A percentile compares a stretch with the other conserved stretches of the same genome.
Conservation (phyloP, 2,329 filamentous ascomycete species). For the Exutisphaerella laricina region DNA sequence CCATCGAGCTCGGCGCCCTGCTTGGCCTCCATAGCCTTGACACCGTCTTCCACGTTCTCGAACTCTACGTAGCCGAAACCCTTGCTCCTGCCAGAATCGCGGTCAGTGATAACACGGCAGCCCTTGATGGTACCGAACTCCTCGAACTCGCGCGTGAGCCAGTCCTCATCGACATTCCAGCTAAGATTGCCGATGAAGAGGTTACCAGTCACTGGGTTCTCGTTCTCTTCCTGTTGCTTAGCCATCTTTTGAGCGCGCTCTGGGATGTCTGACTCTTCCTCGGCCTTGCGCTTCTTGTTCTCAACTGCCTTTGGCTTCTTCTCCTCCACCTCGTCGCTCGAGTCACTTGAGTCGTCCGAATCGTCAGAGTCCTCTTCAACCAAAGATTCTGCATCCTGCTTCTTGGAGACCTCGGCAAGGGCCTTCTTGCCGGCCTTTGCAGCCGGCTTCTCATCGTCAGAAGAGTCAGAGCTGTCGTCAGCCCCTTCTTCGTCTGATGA, state of each 20-base stretch:
- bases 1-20: constrained; percentile 68
- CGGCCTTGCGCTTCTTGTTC: constrained; percentile 64
- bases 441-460: constrained; percentile 24
- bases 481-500: constrained; percentile 18
- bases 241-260: constrained; percentile 59
- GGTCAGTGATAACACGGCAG: constrained; percentile 78
- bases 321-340: constrained; percentile 28
- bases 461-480: constrained; percentile 21
- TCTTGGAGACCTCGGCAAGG: neutral
- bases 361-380: constrained; percentile 10
- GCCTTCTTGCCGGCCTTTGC: constrained; percentile 25
- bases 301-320: constrained; percentile 30
- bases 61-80: constrained; percentile 94
- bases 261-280: constrained; percentile 41
- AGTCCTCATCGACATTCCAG: constrained; percentile 84
- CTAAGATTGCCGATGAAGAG: constrained; percentile 87
- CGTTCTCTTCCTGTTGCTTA: constrained; percentile 56
- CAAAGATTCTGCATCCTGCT: neutral
- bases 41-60: constrained; percentile 59
- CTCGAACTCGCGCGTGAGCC: constrained; percentile 75
- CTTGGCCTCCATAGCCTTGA: constrained; percentile 68
- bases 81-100: constrained; percentile 73
- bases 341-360: constrained; percentile 22
- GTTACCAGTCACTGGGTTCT: constrained; percentile 49
- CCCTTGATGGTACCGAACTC: constrained; percentile 65